Evolutionary conservation across 2,329 filamentous ascomycete species (phyloP).

Genomic region (Aspergillus sclerotialis): DNA sequence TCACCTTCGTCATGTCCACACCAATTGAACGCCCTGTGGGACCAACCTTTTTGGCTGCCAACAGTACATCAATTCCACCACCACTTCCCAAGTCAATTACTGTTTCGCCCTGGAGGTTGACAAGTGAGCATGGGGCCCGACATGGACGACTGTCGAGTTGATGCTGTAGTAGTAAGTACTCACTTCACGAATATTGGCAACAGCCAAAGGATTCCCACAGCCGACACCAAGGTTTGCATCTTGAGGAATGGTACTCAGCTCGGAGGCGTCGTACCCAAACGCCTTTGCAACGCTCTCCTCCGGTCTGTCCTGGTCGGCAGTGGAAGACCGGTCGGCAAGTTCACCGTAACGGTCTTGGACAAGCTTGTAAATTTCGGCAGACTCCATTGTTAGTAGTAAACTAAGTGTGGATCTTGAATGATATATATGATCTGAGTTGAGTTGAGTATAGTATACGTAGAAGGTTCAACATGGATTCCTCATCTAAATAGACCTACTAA

Average conservation of each 20-base stretch:
- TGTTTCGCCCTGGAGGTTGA: slow-evolving; percentile 44
- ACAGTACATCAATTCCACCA: slow-evolving; percentile 53
- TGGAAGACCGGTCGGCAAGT: slow-evolving; percentile 18
- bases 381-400: neutral
- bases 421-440: neutral
- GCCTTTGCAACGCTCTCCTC: slow-evolving; percentile 41
- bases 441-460: no score
- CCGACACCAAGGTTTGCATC: slow-evolving; percentile 48
- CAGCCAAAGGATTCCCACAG: slow-evolving; percentile 49
- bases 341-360: slow-evolving; percentile 11
- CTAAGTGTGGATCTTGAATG: no score
- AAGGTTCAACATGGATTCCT: neutral
- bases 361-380: slow-evolving; percentile 8
- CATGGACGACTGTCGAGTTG: neutral
- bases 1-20: slow-evolving; percentile 54
- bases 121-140: no score
- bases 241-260: slow-evolving; percentile 40
- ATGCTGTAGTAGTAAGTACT: neutral
- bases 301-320: slow-evolving; percentile 27
- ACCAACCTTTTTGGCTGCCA: slow-evolving; percentile 47
- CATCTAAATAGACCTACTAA: neutral
- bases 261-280: slow-evolving; percentile 47
- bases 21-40: slow-evolving; percentile 45
- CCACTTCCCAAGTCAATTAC: slow-evolving; percentile 53
- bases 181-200: slow-evolving; percentile 42